Percentiles rank a stretch among this genome's conserved stretches.
phyloP scores from a whole-genome alignment of 768 basidiomycete species.

The Suillus subluteus region DNA sequence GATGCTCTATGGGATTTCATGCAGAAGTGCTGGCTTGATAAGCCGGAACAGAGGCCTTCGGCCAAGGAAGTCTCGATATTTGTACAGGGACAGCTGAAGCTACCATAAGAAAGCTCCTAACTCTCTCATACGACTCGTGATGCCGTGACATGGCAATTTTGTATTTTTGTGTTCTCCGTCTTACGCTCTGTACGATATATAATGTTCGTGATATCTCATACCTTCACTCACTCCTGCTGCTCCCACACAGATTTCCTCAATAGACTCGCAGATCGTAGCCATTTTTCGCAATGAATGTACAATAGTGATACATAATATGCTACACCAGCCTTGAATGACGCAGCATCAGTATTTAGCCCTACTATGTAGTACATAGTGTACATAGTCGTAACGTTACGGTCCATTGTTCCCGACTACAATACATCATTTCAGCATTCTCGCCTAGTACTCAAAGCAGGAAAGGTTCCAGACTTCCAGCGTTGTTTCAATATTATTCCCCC shows the following conservation, averaged over 20 bases:
- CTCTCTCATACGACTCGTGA: background rate
- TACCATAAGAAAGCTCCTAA: background rate
- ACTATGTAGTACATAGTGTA: background rate
- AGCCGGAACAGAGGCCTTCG: constrained; percentile 1
- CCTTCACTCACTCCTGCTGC: background rate
- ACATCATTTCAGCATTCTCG: background rate
- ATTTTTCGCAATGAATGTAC: too few relatives aligned
- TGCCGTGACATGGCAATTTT: background rate
- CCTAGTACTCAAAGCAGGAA: background rate
- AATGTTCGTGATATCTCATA: background rate
- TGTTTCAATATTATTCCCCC: background rate
- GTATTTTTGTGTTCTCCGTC: constrained; percentile 13
- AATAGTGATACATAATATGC: background rate
- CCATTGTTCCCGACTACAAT: background rate
- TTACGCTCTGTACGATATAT: background rate
- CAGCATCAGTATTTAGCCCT: background rate
- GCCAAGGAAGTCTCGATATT: constrained; percentile 2
- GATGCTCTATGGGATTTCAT: constrained; percentile 12
- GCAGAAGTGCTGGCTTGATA: constrained; percentile 21
- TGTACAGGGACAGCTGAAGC: constrained; percentile 11
- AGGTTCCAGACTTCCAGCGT: background rate
- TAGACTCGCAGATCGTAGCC: background rate
- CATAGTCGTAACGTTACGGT: background rate
- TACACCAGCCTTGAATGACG: background rate
- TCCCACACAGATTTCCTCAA: background rate